Base-by-base conservation (phyloP, 2,329 filamentous ascomycete species). In the Hypocreales sp. region DNA sequence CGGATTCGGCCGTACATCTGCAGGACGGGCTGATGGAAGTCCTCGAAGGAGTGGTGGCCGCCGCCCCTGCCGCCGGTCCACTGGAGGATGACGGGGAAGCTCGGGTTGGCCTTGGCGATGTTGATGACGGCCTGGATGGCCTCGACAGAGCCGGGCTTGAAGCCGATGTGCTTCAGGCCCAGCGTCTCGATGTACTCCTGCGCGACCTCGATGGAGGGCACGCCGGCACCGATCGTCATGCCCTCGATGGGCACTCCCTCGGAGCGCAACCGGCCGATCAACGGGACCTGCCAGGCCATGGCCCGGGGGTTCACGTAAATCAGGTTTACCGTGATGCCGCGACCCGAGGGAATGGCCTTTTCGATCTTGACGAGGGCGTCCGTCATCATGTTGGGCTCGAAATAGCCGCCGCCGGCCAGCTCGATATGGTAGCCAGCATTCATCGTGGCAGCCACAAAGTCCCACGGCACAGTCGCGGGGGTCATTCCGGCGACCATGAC, bases 401-500 rank as follows among this genome's bases (percentile, higher is more conserved):
- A 92, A 58, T 92, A 92, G 36, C 84, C 84, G 50, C 84, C 84
- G 47, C 83, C 84, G 33, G 75, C 84, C 39, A 93, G 64, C 60
- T 93, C 84, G 39, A 92, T 82, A 38, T 92, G 81, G 52, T 92
- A 93, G n/a, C 84, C 84, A 29, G 84, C 82, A 40, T 87, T 87
- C 80, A 92, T 92, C 11, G 82, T 87, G 2, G 83, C 81, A 6
- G 83, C 78, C 23, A 93, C 80, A 39, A 93, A 92, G 52, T 92
- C 82, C 78, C 80, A 90, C 1, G 81, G 73, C 4, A 92, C 81
- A 0, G 86, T 94, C 33, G 71, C 72, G 9, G 86, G 86, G 2
- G 86, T 93, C 86, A 94, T 94, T 49, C 84, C 86, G 31, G 84
- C 82, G 34, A 93, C 83, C 61, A 94, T 77, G 35, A 94, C 61